phyloP scores from a whole-genome alignment of 306 rosid species.

The Gynostemma pentaphyllum region DNA sequence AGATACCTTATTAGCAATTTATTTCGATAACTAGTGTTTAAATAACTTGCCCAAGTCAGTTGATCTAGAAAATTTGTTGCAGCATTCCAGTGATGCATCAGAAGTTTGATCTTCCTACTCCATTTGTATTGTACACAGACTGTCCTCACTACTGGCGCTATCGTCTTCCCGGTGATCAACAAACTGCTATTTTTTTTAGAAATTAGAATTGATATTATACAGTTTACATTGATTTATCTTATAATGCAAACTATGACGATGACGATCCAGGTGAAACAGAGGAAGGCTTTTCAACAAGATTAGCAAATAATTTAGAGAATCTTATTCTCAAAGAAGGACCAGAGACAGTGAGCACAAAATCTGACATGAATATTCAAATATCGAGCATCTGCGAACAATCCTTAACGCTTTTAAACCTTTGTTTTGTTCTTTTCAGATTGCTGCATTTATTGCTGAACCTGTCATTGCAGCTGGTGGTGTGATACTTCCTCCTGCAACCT shows the following conservation, averaged over 20 bases:
- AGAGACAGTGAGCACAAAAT: constrained; percentile 47
- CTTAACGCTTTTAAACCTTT: background rate
- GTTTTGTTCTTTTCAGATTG: constrained; percentile 47
- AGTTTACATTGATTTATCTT: constrained; percentile 1
- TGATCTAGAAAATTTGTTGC: constrained; percentile 21
- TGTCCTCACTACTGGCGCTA: constrained; percentile 96
- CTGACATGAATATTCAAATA: constrained; percentile 3
- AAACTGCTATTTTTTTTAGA: constrained; percentile 12
- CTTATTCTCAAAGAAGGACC: constrained; percentile 90
- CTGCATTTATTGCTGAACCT: constrained; percentile 97
- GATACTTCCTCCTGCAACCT: constrained; percentile 71
- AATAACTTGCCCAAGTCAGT: constrained; percentile 2
- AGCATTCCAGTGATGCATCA: constrained; percentile 91
- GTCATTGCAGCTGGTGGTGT: constrained; percentile 98
- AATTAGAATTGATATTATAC: constrained; percentile 7
- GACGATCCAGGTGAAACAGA: constrained; percentile 74
- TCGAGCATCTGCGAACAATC: constrained; percentile 8
- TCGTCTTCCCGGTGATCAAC: constrained; percentile 76
- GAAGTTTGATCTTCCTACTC: constrained; percentile 85
- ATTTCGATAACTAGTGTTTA: background rate
- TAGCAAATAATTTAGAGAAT: constrained; percentile 75
- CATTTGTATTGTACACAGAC: constrained; percentile 86
- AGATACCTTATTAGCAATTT: background rate
- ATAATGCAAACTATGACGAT: constrained; percentile 16
- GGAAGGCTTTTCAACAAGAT: constrained; percentile 81